Base-by-base conservation (phyloP, 208 protist species). In the Trypanosoma rangeli region DNA sequence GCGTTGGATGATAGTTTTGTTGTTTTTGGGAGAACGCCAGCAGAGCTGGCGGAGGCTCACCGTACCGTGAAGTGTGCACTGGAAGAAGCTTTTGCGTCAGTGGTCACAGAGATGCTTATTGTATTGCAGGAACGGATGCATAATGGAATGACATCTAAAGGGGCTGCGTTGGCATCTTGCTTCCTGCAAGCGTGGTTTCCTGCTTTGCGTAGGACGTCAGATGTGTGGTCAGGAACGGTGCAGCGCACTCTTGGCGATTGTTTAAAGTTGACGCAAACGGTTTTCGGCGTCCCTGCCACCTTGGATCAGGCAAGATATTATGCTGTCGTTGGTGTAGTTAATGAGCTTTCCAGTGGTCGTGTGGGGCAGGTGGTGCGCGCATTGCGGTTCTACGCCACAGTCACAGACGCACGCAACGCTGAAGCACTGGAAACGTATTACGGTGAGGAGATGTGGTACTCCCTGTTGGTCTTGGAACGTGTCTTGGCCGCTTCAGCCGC, bases 191-290 rank as follows among this genome's bases (percentile, higher is more conserved):
- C 44, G n/a, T 28, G 42, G 2, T 22, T 73, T 20, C 57, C n/a
- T n/a, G 26, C 42, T 0, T 9, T 59, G 8, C 24, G 18, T 22
- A 29, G 52, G 1, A 37, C 22, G 1, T 18, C 22, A 66, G 33
- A 64, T 52, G 12, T 66, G 31, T 15, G 48, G 0, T 26, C 3
- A 10, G 49, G n/a, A 33, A 48, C 64, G 29, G 4, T 60, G 18
- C 68, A 66, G 3, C 48, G 29, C 0, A n/a, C n/a, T 1, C 24
- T 46, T 5, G 16, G 46, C 18, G 28, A 56, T 39, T 33, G 31
- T 1, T 12, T 71, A 42, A 44, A 71, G 16, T n/a, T 71, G 29
- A 57, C 64, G 5, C 42, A 64, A 35, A 16, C 26, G 54, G 15
- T 56, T 46, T 31, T 64, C 5, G 4, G 24, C 28, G 12, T 20